Percentiles rank a stretch among this genome's conserved stretches.
phyloP scores from a whole-genome alignment of 169 alveolate genomes.

The Cryptosporidium xiaoi region DNA sequence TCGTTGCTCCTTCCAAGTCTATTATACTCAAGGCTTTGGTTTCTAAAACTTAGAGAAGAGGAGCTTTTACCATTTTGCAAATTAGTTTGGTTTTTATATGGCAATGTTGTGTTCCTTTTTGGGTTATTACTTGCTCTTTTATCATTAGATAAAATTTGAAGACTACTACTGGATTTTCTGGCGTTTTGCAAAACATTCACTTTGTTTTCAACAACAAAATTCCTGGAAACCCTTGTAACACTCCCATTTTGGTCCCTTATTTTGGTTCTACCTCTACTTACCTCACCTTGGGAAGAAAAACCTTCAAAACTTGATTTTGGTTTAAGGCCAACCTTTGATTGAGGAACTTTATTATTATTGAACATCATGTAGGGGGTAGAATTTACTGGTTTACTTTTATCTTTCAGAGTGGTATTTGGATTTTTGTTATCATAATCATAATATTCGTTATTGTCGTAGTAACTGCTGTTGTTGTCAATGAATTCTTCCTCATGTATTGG shows the following conservation, averaged over 20 bases:
- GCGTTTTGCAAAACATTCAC: constrained; percentile 39
- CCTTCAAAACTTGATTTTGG: constrained; percentile 48
- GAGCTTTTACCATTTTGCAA: constrained; percentile 7
- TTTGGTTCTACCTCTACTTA: constrained; percentile 48
- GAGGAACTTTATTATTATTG: constrained; percentile 21
- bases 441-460: neutral
- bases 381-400: neutral
- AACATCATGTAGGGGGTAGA: neutral
- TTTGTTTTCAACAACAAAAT: constrained; percentile 46
- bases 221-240: constrained; percentile 6
- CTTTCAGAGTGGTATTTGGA: too few relatives aligned
- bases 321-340: constrained; percentile 35
- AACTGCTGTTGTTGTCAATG: neutral
- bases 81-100: constrained; percentile 3
- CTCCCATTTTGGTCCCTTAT: neutral
- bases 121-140: too few relatives aligned
- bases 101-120: too few relatives aligned
- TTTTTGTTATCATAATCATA: neutral
- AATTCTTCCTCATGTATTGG: constrained; percentile 33
- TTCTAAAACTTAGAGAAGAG: neutral
- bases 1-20: neutral
- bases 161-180: constrained; percentile 41
- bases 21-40: neutral
- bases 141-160: neutral
- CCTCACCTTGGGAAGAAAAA: neutral